phyloP scores from a whole-genome alignment of 495 filamentous ascomycete genomes.

The Annulohypoxylon stygium region DNA sequence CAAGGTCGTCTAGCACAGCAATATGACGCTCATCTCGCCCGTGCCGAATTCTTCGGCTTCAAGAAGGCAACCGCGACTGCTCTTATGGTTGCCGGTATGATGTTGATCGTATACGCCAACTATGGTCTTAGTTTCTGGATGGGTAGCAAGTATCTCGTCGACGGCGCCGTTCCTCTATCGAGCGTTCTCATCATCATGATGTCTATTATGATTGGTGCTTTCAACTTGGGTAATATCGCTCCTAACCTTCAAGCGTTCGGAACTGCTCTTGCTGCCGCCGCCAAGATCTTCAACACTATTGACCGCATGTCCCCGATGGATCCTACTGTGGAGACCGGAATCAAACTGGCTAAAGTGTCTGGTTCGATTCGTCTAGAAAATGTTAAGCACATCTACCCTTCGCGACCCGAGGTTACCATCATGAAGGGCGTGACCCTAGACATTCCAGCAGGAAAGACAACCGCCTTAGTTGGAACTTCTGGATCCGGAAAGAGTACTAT shows the following conservation, averaged over 20 bases:
- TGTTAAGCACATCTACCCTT: constrained; percentile 94
- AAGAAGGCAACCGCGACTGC: constrained; percentile 78
- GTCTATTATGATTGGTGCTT: constrained; percentile 90
- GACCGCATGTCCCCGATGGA: constrained; percentile 91
- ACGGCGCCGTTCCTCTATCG: constrained; percentile 68
- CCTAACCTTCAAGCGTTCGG: constrained; percentile 89
- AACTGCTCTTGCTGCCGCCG: constrained; percentile 82
- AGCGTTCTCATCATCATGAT: constrained; percentile 84
- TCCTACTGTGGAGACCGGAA: constrained; percentile 77
- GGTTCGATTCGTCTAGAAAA: constrained; percentile 86
- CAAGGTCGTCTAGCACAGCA: constrained; percentile 88
- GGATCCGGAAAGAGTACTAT: constrained; percentile 94
- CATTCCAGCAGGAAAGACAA: constrained; percentile 87
- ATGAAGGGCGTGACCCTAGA: constrained; percentile 83
- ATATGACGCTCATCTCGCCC: constrained; percentile 79
- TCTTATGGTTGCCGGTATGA: constrained; percentile 84
- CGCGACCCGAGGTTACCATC: constrained; percentile 86
- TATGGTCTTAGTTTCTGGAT: constrained; percentile 97
- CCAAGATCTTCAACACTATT: constrained; percentile 93
- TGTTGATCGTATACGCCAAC: constrained; percentile 85
- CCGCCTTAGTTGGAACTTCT: constrained; percentile 87
- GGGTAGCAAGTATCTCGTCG: constrained; percentile 82
- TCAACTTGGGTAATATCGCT: constrained; percentile 88
- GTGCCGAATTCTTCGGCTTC: constrained; percentile 81
- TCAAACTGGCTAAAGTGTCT: constrained; percentile 75